Evolutionary conservation across 768 basidiomycete species (phyloP).

Genomic region (Russula brevipes): DNA sequence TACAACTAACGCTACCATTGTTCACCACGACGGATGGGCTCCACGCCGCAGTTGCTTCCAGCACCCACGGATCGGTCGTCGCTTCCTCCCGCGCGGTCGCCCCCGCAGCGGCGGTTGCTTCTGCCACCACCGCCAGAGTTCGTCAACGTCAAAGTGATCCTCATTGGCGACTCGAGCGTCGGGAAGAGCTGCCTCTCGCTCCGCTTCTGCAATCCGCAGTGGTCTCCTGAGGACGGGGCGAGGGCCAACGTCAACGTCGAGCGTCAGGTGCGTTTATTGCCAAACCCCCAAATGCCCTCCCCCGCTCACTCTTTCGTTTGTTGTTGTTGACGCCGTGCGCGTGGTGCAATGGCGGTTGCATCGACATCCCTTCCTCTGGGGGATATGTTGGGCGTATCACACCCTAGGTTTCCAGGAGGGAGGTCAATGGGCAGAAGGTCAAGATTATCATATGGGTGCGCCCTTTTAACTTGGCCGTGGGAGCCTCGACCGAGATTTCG

Average conservation of each 20-base stretch:
- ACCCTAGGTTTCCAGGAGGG: constrained; percentile 79
- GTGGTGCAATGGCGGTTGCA: neutral
- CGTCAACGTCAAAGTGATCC: constrained; percentile 73
- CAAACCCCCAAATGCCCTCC: constrained; percentile 8
- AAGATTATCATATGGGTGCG: constrained; percentile 96
- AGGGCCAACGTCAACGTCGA: constrained; percentile 83
- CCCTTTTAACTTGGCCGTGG: neutral
- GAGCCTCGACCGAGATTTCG: no score
- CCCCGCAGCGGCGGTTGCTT: no score
- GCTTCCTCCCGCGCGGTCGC: no score
- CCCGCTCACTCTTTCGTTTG: neutral
- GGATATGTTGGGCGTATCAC: neutral
- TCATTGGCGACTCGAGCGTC: constrained; percentile 86
- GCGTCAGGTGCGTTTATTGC: constrained; percentile 54
- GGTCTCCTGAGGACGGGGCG: constrained; percentile 89
- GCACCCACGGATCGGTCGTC: no score
- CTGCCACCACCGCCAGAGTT: constrained; percentile 6
- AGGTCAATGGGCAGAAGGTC: constrained; percentile 72
- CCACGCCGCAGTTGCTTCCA: no score
- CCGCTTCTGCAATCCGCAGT: constrained; percentile 95
- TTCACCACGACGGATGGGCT: no score
- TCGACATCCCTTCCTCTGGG: no score
- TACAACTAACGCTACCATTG: no score
- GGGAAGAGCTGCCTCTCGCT: constrained; percentile 89
- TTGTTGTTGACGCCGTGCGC: no score